A percentile compares a stretch with the other conserved stretches of the same genome.
These are phyloP conservation scores for Plasmodium fragile DNA, from an alignment of 169 alveolate genomes.

Conservation along the genomic window DNA sequence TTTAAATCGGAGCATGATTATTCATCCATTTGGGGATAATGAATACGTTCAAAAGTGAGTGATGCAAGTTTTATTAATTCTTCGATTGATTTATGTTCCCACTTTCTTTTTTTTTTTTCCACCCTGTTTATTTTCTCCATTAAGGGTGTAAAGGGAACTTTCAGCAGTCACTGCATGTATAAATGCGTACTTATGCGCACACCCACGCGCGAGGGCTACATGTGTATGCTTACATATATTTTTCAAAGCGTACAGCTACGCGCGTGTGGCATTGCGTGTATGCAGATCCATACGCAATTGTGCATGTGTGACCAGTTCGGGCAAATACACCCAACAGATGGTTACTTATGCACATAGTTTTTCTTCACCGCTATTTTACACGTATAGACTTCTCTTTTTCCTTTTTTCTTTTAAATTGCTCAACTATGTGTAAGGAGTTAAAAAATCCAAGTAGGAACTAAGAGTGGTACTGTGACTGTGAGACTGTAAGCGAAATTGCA, in stretches of 20 bases:
- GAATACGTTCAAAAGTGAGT: neutral
- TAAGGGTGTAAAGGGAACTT: neutral
- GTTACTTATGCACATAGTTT: constrained; percentile 13
- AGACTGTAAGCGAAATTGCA: neutral
- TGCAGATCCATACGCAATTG: constrained; percentile 7
- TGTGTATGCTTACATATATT: neutral
- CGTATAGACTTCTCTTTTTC: constrained; percentile 21
- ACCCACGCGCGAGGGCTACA: neutral
- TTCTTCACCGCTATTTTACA: neutral
- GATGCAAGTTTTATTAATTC: neutral
- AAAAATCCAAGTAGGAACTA: neutral
- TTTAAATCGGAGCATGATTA: neutral
- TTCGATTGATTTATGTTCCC: neutral
- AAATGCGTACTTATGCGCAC: constrained; percentile 1
- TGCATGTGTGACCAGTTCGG: constrained; percentile 2
- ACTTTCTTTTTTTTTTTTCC: constrained; percentile 3
- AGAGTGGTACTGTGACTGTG: neutral
- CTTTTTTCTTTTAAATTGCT: constrained; percentile 5
- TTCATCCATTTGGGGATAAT: neutral
- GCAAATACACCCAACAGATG: neutral
- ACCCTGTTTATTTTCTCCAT: constrained; percentile 14
- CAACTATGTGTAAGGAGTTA: neutral
- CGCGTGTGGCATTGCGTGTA: neutral
- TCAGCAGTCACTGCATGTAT: neutral
- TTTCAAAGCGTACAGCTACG: neutral